phyloP scores from a whole-genome alignment of 2,329 filamentous ascomycete species.

The Thelonectria olida region DNA sequence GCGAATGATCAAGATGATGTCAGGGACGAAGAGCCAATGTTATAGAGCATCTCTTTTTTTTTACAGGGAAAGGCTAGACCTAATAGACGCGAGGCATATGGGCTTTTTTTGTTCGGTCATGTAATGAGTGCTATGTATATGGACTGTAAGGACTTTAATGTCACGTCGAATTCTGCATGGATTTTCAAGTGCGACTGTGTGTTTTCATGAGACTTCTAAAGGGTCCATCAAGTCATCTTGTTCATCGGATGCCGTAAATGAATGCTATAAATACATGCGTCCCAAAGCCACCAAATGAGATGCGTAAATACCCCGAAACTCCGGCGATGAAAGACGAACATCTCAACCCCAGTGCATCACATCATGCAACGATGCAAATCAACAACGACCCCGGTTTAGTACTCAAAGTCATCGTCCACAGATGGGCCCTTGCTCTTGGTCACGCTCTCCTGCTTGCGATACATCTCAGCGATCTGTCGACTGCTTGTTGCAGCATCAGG shows the following conservation, averaged over 20 bases:
- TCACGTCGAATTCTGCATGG: background rate
- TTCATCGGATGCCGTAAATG: background rate
- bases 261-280: background rate
- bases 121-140: slow-evolving; percentile 1
- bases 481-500: slow-evolving; percentile 87
- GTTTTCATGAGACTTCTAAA: too few relatives aligned
- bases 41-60: slow-evolving; percentile 25
- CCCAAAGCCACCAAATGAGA: background rate
- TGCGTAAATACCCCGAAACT: background rate
- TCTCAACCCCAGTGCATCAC: background rate
- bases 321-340: too few relatives aligned
- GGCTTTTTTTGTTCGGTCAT: background rate
- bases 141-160: background rate
- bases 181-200: background rate
- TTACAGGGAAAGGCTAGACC: slow-evolving; percentile 8
- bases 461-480: slow-evolving; percentile 94
- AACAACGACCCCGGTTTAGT: slow-evolving; percentile 58
- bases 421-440: slow-evolving; percentile 84
- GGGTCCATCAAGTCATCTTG: slow-evolving; percentile 2
- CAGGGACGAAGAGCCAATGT: slow-evolving; percentile 36
- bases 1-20: slow-evolving; percentile 47
- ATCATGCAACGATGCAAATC: too few relatives aligned
- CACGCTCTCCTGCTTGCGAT: slow-evolving; percentile 91
- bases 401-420: slow-evolving; percentile 98
- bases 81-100: slow-evolving; percentile 9